Conservation (phyloP, 2,329 filamentous ascomycete genomes). For the Pseudogymnoascus sp. region DNA sequence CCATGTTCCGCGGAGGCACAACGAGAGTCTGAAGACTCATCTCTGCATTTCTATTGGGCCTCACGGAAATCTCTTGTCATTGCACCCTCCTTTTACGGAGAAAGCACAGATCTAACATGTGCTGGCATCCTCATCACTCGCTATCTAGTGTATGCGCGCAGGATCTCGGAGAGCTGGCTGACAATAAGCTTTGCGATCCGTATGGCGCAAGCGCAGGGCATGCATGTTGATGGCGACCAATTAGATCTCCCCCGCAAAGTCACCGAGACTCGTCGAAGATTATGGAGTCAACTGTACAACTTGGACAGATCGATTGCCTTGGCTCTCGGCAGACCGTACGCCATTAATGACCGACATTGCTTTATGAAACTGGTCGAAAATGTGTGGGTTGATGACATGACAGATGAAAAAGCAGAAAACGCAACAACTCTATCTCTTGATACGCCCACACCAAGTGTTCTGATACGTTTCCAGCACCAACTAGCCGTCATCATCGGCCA, state of each 20-base stretch:
- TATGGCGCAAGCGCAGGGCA: slow-evolving; percentile 36
- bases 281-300: slow-evolving; percentile 34
- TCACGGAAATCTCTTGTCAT: slow-evolving; percentile 32
- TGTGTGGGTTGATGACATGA: slow-evolving; percentile 31
- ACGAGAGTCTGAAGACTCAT: slow-evolving; percentile 31
- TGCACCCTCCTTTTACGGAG: slow-evolving; percentile 34
- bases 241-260: slow-evolving; percentile 31
- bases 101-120: slow-evolving; percentile 33
- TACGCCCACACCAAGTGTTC: slow-evolving; percentile 29
- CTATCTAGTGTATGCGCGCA: slow-evolving; percentile 32
- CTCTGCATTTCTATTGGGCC: slow-evolving; percentile 35
- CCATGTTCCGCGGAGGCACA: slow-evolving; percentile 28
- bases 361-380: slow-evolving; percentile 32
- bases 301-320: slow-evolving; percentile 34
- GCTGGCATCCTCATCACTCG: slow-evolving; percentile 33
- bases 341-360: slow-evolving; percentile 32
- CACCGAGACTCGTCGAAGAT: slow-evolving; percentile 30
- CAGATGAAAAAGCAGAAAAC: slow-evolving; percentile 24
- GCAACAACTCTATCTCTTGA: slow-evolving; percentile 21
- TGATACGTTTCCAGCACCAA: slow-evolving; percentile 26
- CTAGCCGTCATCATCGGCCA: slow-evolving; percentile 31
- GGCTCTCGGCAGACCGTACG: slow-evolving; percentile 33
- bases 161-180: slow-evolving; percentile 33
- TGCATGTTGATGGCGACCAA: slow-evolving; percentile 35
- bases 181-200: slow-evolving; percentile 35